A percentile compares a stretch with the other conserved stretches of the same genome.
These are phyloP conservation scores for Tolypocladium tundrense DNA, from an alignment of 2,329 filamentous ascomycete genomes.

Conservation along the genomic window DNA sequence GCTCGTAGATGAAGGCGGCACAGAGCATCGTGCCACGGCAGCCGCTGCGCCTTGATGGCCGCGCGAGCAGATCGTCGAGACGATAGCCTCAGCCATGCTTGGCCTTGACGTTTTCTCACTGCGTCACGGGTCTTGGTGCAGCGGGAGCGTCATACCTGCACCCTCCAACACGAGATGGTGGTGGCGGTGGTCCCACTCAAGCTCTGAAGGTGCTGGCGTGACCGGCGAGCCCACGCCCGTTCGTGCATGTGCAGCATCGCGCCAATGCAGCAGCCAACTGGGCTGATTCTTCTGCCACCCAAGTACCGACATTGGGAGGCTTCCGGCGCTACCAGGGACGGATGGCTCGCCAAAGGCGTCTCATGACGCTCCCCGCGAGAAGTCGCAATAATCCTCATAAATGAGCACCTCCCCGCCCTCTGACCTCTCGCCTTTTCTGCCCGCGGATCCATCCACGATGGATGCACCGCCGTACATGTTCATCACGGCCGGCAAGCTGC, in stretches of 20 bases:
- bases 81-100: background rate
- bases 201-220: conserved; percentile 1
- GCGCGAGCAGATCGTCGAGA: background rate
- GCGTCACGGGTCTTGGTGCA: conserved; percentile 3
- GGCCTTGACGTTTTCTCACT: background rate
- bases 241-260: background rate
- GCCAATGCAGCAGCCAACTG: background rate
- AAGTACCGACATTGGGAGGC: background rate
- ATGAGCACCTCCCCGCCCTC: background rate
- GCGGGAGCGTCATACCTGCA: conserved; percentile 4
- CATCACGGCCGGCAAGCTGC: background rate
- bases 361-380: background rate
- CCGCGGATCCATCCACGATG: background rate
- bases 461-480: background rate
- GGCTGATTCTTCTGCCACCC: background rate
- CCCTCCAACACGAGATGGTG: conserved; percentile 5
- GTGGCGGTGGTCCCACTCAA: conserved; percentile 1
- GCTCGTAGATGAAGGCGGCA: background rate
- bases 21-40: background rate
- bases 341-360: background rate
- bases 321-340: background rate
- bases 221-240: background rate
- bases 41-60: background rate
- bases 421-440: background rate
- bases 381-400: background rate